Percentiles rank a stretch among this genome's conserved stretches.
Conservation (phyloP, 305 asterid genomes). For the Solanum hybrid region DNA sequence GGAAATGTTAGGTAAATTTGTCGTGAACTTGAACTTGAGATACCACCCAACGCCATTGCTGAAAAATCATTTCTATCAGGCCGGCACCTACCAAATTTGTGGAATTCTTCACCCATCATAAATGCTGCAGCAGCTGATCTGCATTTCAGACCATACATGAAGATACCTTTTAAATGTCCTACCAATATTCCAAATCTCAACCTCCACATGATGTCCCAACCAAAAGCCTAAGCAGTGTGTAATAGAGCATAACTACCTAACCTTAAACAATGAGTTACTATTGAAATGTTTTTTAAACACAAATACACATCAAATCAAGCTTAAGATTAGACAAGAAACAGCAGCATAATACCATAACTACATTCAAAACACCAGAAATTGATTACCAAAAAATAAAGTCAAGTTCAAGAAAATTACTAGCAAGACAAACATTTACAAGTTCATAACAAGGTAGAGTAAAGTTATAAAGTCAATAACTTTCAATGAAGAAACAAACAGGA, state of each 20-base stretch:
- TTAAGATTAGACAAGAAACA: neutral
- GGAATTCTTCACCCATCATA: constrained; percentile 37
- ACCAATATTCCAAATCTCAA: neutral
- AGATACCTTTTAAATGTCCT: neutral
- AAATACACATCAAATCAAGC: neutral
- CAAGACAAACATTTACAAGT: neutral
- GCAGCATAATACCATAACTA: neutral
- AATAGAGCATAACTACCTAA: neutral
- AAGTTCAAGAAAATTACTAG: neutral
- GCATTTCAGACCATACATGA: constrained; percentile 6
- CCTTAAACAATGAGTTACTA: neutral
- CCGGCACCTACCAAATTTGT: constrained; percentile 23
- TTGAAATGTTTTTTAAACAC: neutral
- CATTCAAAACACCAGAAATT: neutral
- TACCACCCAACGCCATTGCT: constrained; percentile 42
- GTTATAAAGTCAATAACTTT: neutral
- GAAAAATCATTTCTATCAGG: constrained; percentile 45
- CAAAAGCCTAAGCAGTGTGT: neutral
- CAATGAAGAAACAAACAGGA: neutral
- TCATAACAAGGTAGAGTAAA: neutral
- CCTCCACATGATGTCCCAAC: neutral
- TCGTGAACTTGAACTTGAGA: constrained; percentile 55
- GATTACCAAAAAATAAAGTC: neutral
- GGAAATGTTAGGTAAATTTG: constrained; percentile 96
- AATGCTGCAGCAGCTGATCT: constrained; percentile 38